Percentiles rank a stretch among this genome's conserved stretches.
These are phyloP conservation scores for Oryza nivara DNA, from an alignment of 176 grass and related monocot species.

Conservation along the genomic window DNA sequence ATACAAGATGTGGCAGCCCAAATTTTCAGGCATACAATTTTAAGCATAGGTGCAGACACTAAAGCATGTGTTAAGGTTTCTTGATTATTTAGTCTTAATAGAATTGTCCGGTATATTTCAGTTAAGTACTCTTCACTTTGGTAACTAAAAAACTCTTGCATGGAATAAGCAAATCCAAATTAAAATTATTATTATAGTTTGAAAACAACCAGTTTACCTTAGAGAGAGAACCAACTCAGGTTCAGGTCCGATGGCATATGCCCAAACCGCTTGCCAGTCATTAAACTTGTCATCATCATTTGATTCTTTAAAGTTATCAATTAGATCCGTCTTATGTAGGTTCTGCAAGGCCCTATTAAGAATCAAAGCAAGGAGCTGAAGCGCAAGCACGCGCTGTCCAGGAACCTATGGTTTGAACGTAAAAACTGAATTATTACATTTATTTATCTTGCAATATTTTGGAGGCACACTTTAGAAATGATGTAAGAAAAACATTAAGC, in stretches of 20 bases:
- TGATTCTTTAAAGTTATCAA: conserved; percentile 44
- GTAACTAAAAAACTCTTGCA: conserved; percentile 19
- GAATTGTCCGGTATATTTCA: conserved; percentile 2
- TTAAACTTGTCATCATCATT: conserved; percentile 46
- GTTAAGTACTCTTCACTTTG: conserved; percentile 10
- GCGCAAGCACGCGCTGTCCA: conserved; percentile 80
- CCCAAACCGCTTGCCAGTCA: conserved; percentile 99
- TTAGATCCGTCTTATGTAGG: conserved; percentile 63
- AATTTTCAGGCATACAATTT: background rate
- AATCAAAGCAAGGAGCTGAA: conserved; percentile 84
- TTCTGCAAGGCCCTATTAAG: conserved; percentile 69
- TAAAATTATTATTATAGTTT: background rate
- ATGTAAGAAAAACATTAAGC: background rate
- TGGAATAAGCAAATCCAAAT: background rate
- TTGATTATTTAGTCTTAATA: background rate
- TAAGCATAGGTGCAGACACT: conserved; percentile 14
- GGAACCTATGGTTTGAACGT: conserved; percentile 71
- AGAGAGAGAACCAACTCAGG: conserved; percentile 80
- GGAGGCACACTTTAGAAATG: background rate
- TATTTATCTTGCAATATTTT: background rate
- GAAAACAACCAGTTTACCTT: conserved; percentile 56
- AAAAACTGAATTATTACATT: conserved; percentile 33
- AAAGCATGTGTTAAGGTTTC: background rate
- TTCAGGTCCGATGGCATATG: conserved; percentile 90
- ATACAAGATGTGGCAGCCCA: background rate